Evolutionary conservation across 1,139 yeast species (phyloP), one percentile per base, ranked within the genome.

Genomic region (Arxiozyma telluris): DNA sequence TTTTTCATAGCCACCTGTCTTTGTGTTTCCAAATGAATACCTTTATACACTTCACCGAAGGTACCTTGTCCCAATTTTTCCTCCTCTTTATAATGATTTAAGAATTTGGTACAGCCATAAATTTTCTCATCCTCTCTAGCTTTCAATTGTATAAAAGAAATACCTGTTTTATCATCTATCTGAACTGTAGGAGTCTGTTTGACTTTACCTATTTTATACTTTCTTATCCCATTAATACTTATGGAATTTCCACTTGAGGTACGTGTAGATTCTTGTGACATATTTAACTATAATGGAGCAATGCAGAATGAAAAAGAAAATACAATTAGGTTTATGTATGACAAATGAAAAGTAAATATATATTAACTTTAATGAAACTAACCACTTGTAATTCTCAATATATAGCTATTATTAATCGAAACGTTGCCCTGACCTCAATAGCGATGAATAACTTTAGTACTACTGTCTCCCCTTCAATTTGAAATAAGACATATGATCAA

Each of bases 1-100:
- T 87, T 88, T 69, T 94, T 94, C 62, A 94, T 74, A 1, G 97
- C 97, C 22, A 90, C 97, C 25, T 81, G 73, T 54, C 80, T 75
- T 20, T 79, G 75, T 0, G 81, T 69, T 18, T 71, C 70, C 47
- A 71, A 67, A 59, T 78, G 80, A 21, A 73, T 64, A 5, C 96
- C 97, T 64, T 85, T 85, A 68, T 83, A 83, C 1, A 89, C 96
- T 50, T 87, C 83, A 21, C 88, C 90, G 69, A 93, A 93, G 0
- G 98, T 94, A 9, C 98, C 98, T 69, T 91, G 96, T 1, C 98
- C 96, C 55, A 89, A 77, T 65, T 84, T 83, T 53, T 82, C 83
- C 49, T 81, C 70, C 38, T 83, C 76, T 50, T 74, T 74, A 64
- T 87, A 88, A 56, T 73, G 75, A 1, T 64, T 61, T 48, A 55